Percentiles rank a stretch among this genome's conserved stretches.
These are phyloP conservation scores for Ascocoryne sarcoides DNA, from an alignment of 2,329 filamentous ascomycete genomes.

Conservation along the genomic window DNA sequence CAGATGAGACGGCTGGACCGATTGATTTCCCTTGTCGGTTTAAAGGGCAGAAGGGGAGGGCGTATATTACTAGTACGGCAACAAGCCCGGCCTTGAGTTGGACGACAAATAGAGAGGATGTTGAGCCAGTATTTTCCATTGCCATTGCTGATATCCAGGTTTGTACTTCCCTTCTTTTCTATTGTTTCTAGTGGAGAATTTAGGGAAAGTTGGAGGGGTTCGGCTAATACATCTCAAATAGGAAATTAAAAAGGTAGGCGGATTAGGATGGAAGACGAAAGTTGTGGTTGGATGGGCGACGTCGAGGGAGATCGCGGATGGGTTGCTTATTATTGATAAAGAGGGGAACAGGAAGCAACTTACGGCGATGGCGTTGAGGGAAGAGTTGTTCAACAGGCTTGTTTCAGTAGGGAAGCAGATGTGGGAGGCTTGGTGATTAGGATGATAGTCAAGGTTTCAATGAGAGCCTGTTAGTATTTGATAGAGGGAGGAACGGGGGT, in stretches of 20 bases:
- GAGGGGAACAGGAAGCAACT: constrained; percentile 48
- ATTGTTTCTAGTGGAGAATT: neutral
- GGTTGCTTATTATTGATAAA: constrained; percentile 37
- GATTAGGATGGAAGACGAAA: constrained; percentile 78
- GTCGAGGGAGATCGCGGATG: constrained; percentile 65
- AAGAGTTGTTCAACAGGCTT: constrained; percentile 72
- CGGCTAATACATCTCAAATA: no score
- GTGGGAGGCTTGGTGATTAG: constrained; percentile 61
- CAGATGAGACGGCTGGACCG: constrained; percentile 50
- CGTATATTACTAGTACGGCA: constrained; percentile 57
- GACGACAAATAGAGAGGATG: constrained; percentile 35
- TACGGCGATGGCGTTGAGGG: constrained; percentile 60
- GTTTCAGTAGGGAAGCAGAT: constrained; percentile 71
- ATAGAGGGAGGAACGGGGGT: no score
- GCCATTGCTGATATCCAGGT: constrained; percentile 56
- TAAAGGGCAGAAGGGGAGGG: constrained; percentile 61
- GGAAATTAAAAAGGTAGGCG: constrained; percentile 72
- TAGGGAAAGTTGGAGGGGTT: neutral
- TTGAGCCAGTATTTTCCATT: constrained; percentile 60
- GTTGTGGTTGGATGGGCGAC: constrained; percentile 74
- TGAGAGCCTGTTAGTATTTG: no score
- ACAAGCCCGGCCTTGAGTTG: constrained; percentile 56
- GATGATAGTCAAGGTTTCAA: no score
- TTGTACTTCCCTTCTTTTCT: neutral
- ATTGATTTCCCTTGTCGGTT: constrained; percentile 65